These are phyloP conservation scores for Guillardia theta DNA, from an alignment of 78 protist genomes.

Conservation along the genomic window DNA sequence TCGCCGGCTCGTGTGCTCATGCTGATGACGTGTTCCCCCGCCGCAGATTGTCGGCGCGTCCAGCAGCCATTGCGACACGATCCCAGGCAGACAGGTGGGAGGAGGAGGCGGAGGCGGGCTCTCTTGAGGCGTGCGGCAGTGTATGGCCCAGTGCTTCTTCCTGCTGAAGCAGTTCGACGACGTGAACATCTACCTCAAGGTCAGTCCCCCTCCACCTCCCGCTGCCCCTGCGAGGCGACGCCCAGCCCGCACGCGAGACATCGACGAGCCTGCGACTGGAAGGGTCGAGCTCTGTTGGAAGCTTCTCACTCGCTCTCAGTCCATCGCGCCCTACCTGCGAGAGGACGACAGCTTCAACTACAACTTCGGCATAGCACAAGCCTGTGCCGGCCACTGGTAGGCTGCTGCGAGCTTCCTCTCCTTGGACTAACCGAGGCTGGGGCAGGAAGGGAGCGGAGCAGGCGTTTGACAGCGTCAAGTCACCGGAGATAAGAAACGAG, in stretches of 20 bases:
- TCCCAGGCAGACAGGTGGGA: slow-evolving; percentile 71
- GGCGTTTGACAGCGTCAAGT: slow-evolving; percentile 58
- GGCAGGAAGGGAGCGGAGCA: neutral
- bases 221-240: neutral
- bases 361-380: slow-evolving; percentile 70
- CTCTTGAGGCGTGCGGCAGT: slow-evolving; percentile 53
- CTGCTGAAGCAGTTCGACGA: slow-evolving; percentile 75
- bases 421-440: neutral
- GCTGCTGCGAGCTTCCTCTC: neutral
- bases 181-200: slow-evolving; percentile 74
- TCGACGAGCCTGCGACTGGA: too few relatives aligned
- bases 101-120: neutral
- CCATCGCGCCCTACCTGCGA: slow-evolving; percentile 46
- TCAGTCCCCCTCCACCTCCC: slow-evolving; percentile 32
- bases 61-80: slow-evolving; percentile 81
- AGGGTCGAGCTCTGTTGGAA: too few relatives aligned
- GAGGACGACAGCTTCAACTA: slow-evolving; percentile 69
- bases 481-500: neutral
- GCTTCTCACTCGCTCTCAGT: neutral
- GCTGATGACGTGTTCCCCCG: too few relatives aligned
- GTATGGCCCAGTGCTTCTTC: slow-evolving; percentile 84
- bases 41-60: slow-evolving; percentile 73
- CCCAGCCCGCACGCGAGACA: too few relatives aligned
- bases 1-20: too few relatives aligned
- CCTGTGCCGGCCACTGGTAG: neutral